These are phyloP conservation scores for Hawksworthiomyces lignivorus DNA, from an alignment of 2,329 filamentous ascomycete genomes.

Conservation along the genomic window DNA sequence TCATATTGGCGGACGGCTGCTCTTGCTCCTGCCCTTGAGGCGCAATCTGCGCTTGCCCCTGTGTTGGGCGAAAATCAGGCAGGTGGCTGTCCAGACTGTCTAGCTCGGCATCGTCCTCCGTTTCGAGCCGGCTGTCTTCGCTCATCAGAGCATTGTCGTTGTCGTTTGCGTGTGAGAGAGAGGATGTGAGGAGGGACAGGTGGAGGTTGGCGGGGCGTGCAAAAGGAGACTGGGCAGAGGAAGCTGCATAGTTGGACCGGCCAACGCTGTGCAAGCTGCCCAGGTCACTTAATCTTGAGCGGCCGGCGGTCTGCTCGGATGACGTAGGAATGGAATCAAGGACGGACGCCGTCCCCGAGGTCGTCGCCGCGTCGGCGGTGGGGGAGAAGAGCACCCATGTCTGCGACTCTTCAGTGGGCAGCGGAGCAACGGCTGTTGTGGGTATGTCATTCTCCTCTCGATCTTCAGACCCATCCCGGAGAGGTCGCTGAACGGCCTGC, in stretches of 20 bases:
- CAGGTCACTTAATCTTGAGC: slow-evolving; percentile 70
- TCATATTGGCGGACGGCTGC: slow-evolving; percentile 15
- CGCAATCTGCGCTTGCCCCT: slow-evolving; percentile 19
- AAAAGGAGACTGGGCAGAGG: slow-evolving; percentile 3
- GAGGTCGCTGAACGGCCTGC: slow-evolving; percentile 41
- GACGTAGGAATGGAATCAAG: slow-evolving; percentile 60
- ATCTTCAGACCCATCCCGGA: slow-evolving; percentile 20
- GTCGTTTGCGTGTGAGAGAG: neutral
- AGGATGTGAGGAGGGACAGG: slow-evolving; percentile 19
- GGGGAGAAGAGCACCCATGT: slow-evolving; percentile 97
- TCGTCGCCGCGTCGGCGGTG: slow-evolving; percentile 52
- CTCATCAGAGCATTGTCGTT: slow-evolving; percentile 5
- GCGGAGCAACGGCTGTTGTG: slow-evolving; percentile 1
- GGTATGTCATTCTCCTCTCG: slow-evolving; percentile 1
- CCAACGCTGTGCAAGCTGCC: slow-evolving; percentile 67
- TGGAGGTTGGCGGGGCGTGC: slow-evolving; percentile 24
- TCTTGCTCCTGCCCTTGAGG: slow-evolving; percentile 16
- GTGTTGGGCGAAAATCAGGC: slow-evolving; percentile 65
- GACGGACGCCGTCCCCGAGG: slow-evolving; percentile 38
- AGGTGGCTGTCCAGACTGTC: slow-evolving; percentile 91
- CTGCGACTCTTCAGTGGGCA: slow-evolving; percentile 60
- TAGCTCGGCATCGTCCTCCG: slow-evolving; percentile 68
- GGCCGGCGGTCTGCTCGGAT: slow-evolving; percentile 57
- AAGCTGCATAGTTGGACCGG: slow-evolving; percentile 39
- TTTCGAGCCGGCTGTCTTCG: slow-evolving; percentile 29